A percentile compares a stretch with the other conserved stretches of the same genome.
Conservation (phyloP, 2,329 filamentous ascomycete genomes). For the Cercospora berteroae region DNA sequence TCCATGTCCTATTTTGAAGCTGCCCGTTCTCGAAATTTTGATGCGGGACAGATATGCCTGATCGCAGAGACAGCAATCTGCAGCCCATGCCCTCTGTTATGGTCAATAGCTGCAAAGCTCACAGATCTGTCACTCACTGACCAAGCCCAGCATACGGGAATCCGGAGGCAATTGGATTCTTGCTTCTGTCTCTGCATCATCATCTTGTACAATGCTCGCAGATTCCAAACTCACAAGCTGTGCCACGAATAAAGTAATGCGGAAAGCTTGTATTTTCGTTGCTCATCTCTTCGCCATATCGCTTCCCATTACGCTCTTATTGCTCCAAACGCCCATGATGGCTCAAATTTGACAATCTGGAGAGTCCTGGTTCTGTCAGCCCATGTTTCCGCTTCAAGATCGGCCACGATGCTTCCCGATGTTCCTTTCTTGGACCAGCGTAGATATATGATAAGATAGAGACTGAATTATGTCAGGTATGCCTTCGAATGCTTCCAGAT, state of each 20-base stretch:
- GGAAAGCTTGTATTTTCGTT: background rate
- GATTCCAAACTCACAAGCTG: background rate
- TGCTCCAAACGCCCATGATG: background rate
- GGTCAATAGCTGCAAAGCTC: background rate
- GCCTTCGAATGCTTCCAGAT: background rate
- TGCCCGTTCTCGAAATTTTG: no score
- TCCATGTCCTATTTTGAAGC: no score
- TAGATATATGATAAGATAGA: background rate
- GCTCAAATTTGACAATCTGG: background rate
- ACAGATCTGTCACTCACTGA: background rate
- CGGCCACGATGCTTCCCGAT: background rate
- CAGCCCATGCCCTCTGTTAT: background rate
- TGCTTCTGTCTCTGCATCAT: background rate
- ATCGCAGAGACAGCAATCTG: no score
- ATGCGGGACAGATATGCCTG: no score
- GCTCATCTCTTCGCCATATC: background rate
- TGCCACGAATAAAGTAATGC: no score
- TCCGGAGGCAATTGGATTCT: background rate
- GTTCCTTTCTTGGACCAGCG: background rate
- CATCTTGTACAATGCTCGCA: background rate
- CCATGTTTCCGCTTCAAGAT: background rate
- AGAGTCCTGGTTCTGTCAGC: background rate
- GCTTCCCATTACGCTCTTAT: background rate
- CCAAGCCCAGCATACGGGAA: background rate
- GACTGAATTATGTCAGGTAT: background rate